Percentiles rank a stretch among this genome's conserved stretches.
Conservation (phyloP, 331 rosid species). For the Acacia pycnantha region DNA sequence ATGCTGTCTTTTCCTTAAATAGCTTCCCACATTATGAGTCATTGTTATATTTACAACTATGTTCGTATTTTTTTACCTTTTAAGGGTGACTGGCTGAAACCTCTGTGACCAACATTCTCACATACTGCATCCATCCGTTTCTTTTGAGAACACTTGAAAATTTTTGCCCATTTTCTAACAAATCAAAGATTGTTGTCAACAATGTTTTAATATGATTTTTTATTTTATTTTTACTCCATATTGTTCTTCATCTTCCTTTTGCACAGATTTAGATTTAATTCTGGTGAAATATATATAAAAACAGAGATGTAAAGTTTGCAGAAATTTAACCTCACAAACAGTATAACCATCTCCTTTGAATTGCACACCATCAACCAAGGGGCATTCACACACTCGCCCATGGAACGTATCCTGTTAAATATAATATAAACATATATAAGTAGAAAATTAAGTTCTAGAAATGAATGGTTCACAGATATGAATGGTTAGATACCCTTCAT, state of each 20-base stretch:
- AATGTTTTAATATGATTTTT: neutral
- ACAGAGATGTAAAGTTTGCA: constrained; percentile 5
- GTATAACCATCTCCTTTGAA: constrained; percentile 95
- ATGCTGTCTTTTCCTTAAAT: neutral
- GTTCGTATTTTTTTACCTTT: neutral
- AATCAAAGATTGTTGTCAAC: neutral
- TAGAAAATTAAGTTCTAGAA: neutral
- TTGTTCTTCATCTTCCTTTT: neutral
- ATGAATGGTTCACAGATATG: neutral
- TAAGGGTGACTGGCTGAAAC: neutral
- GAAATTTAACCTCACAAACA: constrained; percentile 57
- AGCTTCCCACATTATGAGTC: neutral
- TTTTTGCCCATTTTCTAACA: neutral
- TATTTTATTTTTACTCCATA: no score
- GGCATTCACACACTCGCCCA: constrained; percentile 94
- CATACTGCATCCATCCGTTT: neutral
- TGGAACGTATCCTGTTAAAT: constrained; percentile 80
- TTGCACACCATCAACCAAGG: constrained; percentile 83
- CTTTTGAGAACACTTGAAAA: neutral
- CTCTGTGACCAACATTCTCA: neutral
- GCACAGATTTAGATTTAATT: neutral
- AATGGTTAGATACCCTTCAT: constrained; percentile 60
- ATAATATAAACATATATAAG: constrained; percentile 17
- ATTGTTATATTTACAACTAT: neutral
- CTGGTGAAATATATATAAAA: constrained; percentile 1